Evolutionary conservation across 306 rosid genomes (phyloP).

Genomic region (Casuarina cunninghamiana): DNA sequence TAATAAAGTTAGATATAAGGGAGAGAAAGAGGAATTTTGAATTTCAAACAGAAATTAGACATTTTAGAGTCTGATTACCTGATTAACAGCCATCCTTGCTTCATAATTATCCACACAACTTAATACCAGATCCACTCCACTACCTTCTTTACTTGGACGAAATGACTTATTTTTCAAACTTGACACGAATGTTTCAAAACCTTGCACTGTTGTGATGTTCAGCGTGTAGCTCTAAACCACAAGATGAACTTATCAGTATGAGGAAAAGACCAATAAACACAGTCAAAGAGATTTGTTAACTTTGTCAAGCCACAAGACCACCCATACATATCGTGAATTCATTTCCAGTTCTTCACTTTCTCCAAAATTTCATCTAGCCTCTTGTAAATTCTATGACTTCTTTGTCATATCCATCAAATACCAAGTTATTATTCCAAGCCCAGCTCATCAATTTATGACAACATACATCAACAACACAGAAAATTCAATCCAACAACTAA

Average conservation of each 20-base stretch:
- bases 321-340: background rate
- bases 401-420: background rate
- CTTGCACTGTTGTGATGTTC: constrained; percentile 90
- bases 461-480: background rate
- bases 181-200: constrained; percentile 81
- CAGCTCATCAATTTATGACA: background rate
- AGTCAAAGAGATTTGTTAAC: background rate
- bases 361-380: constrained; percentile 2
- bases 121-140: constrained; percentile 88
- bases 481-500: background rate
- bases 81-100: constrained; percentile 99
- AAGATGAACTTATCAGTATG: constrained; percentile 37
- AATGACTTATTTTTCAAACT: constrained; percentile 83
- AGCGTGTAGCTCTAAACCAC: constrained; percentile 74
- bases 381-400: background rate
- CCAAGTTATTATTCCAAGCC: background rate
- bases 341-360: background rate
- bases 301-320: constrained; percentile 1
- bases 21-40: background rate
- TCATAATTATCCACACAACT: constrained; percentile 99
- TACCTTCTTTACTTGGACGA: constrained; percentile 61
- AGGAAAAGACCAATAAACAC: constrained; percentile 2
- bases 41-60: constrained; percentile 3
- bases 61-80: constrained; percentile 46
- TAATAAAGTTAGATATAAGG: constrained; percentile 13